phyloP scores from a whole-genome alignment of 73 alveolate species.

The Stentor roeselii region DNA sequence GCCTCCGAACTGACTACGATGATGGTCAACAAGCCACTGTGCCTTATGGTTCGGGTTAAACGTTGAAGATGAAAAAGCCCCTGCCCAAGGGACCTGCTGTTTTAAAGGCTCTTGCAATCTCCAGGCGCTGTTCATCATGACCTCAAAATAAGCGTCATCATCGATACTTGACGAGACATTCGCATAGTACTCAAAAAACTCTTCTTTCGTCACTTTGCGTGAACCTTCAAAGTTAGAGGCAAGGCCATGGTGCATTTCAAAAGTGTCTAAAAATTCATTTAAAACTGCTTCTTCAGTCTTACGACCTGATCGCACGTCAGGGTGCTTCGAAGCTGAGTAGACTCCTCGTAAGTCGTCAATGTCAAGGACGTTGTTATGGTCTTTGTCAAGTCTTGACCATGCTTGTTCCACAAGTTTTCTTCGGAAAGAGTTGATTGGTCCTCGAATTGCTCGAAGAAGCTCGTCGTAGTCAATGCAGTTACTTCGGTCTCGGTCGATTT shows the following conservation, averaged over 20 bases:
- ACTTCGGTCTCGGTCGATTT: slow-evolving; percentile 71
- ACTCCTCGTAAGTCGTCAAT: slow-evolving; percentile 44
- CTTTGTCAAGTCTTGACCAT: slow-evolving; percentile 46
- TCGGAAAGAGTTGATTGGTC: slow-evolving; percentile 75
- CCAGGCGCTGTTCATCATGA: slow-evolving; percentile 40
- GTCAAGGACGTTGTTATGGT: slow-evolving; percentile 41
- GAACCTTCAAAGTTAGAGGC: slow-evolving; percentile 51
- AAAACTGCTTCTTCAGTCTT: slow-evolving; percentile 72
- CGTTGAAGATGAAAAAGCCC: slow-evolving; percentile 32
- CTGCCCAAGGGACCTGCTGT: slow-evolving; percentile 26
- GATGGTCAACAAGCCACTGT: slow-evolving; percentile 60
- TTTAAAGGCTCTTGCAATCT: not conserved
- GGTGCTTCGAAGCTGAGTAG: slow-evolving; percentile 71
- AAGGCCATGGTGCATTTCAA: slow-evolving; percentile 70
- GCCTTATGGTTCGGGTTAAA: slow-evolving; percentile 37
- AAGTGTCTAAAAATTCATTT: slow-evolving; percentile 78
- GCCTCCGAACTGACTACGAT: slow-evolving; percentile 47
- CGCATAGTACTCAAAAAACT: slow-evolving; percentile 83
- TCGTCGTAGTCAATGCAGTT: slow-evolving; percentile 86
- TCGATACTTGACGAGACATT: slow-evolving; percentile 82
- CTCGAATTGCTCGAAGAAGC: slow-evolving; percentile 81
- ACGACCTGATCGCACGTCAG: slow-evolving; percentile 75
- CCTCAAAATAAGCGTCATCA: slow-evolving; percentile 71
- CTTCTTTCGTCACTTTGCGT: slow-evolving; percentile 84
- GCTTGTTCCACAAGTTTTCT: slow-evolving; percentile 51